phyloP scores from a whole-genome alignment of 768 basidiomycete genomes.

The Panellus pusillus region DNA sequence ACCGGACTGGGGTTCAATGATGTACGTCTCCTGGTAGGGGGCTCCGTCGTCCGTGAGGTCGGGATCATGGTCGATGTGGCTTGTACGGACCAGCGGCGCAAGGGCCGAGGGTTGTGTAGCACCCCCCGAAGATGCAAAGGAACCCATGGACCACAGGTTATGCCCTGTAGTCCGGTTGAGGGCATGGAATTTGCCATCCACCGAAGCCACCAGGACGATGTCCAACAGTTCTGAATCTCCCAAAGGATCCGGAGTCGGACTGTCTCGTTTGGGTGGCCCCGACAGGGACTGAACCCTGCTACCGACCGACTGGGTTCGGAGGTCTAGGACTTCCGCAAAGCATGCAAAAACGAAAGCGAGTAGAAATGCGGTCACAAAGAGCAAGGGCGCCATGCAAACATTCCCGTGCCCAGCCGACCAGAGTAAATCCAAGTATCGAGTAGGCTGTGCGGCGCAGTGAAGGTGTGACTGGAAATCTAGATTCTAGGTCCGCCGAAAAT shows the following conservation, averaged over 20 bases:
- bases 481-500: neutral
- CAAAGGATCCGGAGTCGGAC: constrained; percentile 22
- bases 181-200: constrained; percentile 95
- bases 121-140: constrained; percentile 43
- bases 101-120: constrained; percentile 53
- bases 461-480: neutral
- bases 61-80: constrained; percentile 57
- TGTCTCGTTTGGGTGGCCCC: constrained; percentile 23
- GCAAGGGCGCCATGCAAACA: constrained; percentile 36
- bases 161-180: constrained; percentile 84
- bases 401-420: constrained; percentile 6
- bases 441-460: neutral
- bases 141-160: constrained; percentile 86
- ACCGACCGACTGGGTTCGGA: constrained; percentile 22
- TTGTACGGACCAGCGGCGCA: constrained; percentile 72
- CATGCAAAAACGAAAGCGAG: constrained; percentile 30
- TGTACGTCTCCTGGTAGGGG: constrained; percentile 69
- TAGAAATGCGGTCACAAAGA: constrained; percentile 25
- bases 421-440: no score
- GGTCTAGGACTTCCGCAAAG: constrained; percentile 33
- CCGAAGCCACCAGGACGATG: constrained; percentile 85
- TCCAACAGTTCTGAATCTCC: constrained; percentile 69
- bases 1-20: constrained; percentile 93
- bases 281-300: constrained; percentile 29
- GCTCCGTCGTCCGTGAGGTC: constrained; percentile 57